Percentiles rank a stretch among this genome's conserved stretches.
These are phyloP conservation scores for Hanseniaspora vineae DNA, from an alignment of 805 yeast genomes.

Conservation along the genomic window DNA sequence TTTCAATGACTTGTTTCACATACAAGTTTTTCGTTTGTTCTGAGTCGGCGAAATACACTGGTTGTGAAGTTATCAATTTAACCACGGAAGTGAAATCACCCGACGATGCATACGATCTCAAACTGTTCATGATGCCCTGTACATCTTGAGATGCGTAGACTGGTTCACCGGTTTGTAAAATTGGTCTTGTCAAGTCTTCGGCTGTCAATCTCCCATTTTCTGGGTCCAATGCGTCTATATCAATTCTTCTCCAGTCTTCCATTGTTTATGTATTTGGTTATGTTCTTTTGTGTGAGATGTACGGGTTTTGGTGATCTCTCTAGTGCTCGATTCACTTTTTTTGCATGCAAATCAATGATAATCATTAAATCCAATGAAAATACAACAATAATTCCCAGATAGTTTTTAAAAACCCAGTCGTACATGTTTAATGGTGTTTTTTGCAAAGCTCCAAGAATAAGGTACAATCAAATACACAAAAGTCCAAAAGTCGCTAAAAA, in stretches of 20 bases:
- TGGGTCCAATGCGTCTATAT: constrained; percentile 82
- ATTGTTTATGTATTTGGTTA: constrained; percentile 17
- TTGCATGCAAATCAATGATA: too few species aligned
- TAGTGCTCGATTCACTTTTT: too few species aligned
- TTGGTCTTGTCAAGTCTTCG: constrained; percentile 48
- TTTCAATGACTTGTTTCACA: constrained; percentile 49
- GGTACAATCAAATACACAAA: too few species aligned
- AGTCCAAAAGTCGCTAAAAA: too few species aligned
- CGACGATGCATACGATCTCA: constrained; percentile 50
- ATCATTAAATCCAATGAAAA: too few species aligned
- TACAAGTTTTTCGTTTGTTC: constrained; percentile 28
- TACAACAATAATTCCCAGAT: too few species aligned
- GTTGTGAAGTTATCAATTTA: constrained; percentile 45
- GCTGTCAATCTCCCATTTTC: constrained; percentile 52
- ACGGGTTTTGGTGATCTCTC: too few species aligned
- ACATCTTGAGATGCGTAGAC: constrained; percentile 38
- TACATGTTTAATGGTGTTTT: neutral
- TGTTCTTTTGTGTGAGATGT: too few species aligned
- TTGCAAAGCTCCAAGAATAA: neutral
- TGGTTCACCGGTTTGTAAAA: constrained; percentile 18
- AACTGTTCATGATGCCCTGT: constrained; percentile 38
- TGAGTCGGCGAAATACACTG: constrained; percentile 74
- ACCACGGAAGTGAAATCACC: constrained; percentile 67
- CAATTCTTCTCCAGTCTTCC: constrained; percentile 89
- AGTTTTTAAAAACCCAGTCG: too few species aligned